Evolutionary conservation across 371 early-diverging fungal genomes (phyloP).

Genomic region (Batrachochytrium dendrobatidis): DNA sequence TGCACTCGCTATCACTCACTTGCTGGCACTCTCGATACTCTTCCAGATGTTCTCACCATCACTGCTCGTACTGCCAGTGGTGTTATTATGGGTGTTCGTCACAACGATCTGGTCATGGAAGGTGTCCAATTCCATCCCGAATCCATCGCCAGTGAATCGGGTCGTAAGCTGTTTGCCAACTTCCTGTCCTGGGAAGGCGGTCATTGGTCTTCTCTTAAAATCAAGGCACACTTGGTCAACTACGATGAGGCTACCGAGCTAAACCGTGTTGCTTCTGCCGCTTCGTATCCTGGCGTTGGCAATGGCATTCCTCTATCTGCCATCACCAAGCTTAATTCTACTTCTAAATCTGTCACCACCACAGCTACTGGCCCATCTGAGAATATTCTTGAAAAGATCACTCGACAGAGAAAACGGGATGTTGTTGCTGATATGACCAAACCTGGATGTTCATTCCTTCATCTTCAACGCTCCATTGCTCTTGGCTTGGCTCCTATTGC

Average conservation of each 20-base stretch:
- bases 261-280: conserved; percentile 6
- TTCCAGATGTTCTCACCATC: conserved; percentile 76
- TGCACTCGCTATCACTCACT: conserved; percentile 95
- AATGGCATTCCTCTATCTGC: conserved; percentile 27
- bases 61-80: conserved; percentile 81
- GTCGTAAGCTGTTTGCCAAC: conserved; percentile 75
- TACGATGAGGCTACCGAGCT: background rate
- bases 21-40: conserved; percentile 72
- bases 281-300: conserved; percentile 6
- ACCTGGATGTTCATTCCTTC: conserved; percentile 65
- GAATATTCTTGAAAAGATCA: conserved; percentile 50
- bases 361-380: conserved; percentile 6
- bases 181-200: conserved; percentile 82
- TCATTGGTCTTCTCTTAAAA: conserved; percentile 56
- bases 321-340: conserved; percentile 32
- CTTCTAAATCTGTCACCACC: conserved; percentile 17
- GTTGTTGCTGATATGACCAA: conserved; percentile 57
- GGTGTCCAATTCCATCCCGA: conserved; percentile 98
- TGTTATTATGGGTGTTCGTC: conserved; percentile 90
- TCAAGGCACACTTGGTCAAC: conserved; percentile 16
- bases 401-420: conserved; percentile 71
- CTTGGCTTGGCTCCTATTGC: conserved; percentile 67
- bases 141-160: conserved; percentile 86
- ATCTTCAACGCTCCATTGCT: conserved; percentile 61
- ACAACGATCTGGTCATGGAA: conserved; percentile 78